phyloP scores from a whole-genome alignment of 768 basidiomycete genomes.

The Jaapia argillacea region DNA sequence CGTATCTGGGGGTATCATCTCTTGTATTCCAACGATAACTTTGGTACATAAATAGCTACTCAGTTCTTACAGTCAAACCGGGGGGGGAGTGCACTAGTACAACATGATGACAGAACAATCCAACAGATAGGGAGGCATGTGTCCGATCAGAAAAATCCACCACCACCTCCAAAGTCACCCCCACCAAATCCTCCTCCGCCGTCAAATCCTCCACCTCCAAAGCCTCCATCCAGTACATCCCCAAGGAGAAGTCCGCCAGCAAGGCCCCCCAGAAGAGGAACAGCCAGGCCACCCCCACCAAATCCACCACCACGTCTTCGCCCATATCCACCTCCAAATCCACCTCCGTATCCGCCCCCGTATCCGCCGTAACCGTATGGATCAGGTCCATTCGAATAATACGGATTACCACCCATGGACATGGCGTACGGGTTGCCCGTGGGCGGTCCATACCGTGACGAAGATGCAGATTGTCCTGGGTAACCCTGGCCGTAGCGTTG shows the following conservation, averaged over 20 bases:
- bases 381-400: too few relatives aligned
- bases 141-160: slow-evolving; percentile 9
- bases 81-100: too few relatives aligned
- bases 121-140: too few relatives aligned
- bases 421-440: slow-evolving; percentile 9
- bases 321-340: slow-evolving; percentile 10
- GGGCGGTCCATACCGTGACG: slow-evolving; percentile 15
- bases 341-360: slow-evolving; percentile 9
- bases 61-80: too few relatives aligned
- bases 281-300: slow-evolving; percentile 23
- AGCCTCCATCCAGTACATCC: slow-evolving; percentile 30
- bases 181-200: slow-evolving; percentile 16
- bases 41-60: too few relatives aligned
- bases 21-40: too few relatives aligned
- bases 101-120: too few relatives aligned
- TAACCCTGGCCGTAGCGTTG: slow-evolving; percentile 1
- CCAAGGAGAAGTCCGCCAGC: slow-evolving; percentile 42
- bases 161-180: slow-evolving; percentile 14
- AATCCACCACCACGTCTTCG: slow-evolving; percentile 16
- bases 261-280: slow-evolving; percentile 34
- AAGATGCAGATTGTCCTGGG: background rate
- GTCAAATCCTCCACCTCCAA: slow-evolving; percentile 18
- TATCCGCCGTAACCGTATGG: slow-evolving; percentile 2
- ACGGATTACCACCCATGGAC: too few relatives aligned
- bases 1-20: too few relatives aligned